A percentile compares a stretch with the other conserved stretches of the same genome.
phyloP scores from a whole-genome alignment of 2,329 filamentous ascomycete genomes.

The Aureobasidium vineae region DNA sequence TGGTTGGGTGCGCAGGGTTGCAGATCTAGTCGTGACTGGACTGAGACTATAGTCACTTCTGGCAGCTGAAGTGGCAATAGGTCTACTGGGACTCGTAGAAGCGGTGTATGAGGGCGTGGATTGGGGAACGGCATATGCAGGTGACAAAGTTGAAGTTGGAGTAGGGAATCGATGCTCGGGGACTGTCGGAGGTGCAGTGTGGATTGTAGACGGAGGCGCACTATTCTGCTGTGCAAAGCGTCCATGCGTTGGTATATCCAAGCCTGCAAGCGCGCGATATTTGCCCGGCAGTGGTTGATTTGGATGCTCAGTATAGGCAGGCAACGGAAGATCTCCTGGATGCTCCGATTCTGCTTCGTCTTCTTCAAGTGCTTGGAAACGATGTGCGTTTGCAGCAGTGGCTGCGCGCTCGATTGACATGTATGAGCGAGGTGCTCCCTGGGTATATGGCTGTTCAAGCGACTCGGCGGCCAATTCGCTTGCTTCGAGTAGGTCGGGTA shows the following conservation, averaged over 20 bases:
- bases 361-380: conserved; percentile 62
- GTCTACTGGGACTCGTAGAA: conserved; percentile 27
- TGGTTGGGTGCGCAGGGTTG: conserved; percentile 29
- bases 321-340: conserved; percentile 78
- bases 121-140: conserved; percentile 36
- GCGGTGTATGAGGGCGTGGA: conserved; percentile 33
- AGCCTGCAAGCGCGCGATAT: conserved; percentile 40
- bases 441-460: conserved; percentile 40
- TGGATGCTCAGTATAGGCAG: conserved; percentile 67
- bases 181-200: conserved; percentile 24
- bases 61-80: conserved; percentile 30
- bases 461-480: conserved; percentile 33
- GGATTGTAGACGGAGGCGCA: conserved; percentile 17
- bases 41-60: conserved; percentile 32
- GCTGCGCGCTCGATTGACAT: conserved; percentile 39
- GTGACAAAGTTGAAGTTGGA: conserved; percentile 30
- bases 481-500: conserved; percentile 39
- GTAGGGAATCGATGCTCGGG: conserved; percentile 12
- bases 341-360: conserved; percentile 52
- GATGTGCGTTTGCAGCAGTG: conserved; percentile 67
- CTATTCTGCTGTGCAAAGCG: conserved; percentile 6
- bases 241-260: conserved; percentile 34
- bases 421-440: conserved; percentile 38
- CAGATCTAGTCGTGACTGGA: conserved; percentile 10
- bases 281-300: conserved; percentile 41